Evolutionary conservation across 2,329 filamentous ascomycete genomes (phyloP).

Genomic region (Fusarium sp.): DNA sequence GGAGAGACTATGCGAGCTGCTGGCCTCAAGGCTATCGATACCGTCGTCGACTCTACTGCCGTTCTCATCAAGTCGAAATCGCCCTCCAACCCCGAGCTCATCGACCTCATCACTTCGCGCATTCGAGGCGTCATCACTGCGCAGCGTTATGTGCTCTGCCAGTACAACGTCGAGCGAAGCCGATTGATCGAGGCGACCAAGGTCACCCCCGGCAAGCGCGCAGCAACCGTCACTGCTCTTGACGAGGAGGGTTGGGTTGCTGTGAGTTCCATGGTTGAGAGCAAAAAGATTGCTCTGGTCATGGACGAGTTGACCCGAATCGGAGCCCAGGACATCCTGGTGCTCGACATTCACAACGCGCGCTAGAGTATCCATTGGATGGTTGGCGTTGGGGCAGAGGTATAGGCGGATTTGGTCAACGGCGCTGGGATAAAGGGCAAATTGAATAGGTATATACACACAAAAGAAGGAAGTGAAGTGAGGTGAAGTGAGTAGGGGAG

Average conservation of each 20-base stretch:
- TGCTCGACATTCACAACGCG: slow-evolving; percentile 87
- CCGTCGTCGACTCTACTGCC: slow-evolving; percentile 87
- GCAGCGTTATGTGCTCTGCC: slow-evolving; percentile 92
- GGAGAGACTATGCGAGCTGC: slow-evolving; percentile 98
- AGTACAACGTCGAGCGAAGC: slow-evolving; percentile 88
- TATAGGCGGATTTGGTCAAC: slow-evolving; percentile 29
- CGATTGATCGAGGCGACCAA: slow-evolving; percentile 74
- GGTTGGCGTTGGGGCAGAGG: slow-evolving; percentile 22
- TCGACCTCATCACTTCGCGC: slow-evolving; percentile 85
- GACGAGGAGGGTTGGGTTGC: slow-evolving; percentile 94
- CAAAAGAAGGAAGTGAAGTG: slow-evolving; percentile 1
- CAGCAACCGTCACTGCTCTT: slow-evolving; percentile 89
- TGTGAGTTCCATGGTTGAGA: slow-evolving; percentile 93
- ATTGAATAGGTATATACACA: slow-evolving; percentile 19
- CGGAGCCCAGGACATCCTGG: slow-evolving; percentile 86
- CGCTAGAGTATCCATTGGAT: slow-evolving; percentile 50
- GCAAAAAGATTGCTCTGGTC: slow-evolving; percentile 82
- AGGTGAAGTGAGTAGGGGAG: slow-evolving; percentile 1
- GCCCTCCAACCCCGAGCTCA: slow-evolving; percentile 81
- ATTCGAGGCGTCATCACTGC: slow-evolving; percentile 96
- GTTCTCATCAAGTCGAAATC: slow-evolving; percentile 92
- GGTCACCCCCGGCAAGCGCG: slow-evolving; percentile 93
- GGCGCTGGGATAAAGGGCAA: slow-evolving; percentile 33
- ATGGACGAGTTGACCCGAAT: slow-evolving; percentile 86
- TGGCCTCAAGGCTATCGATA: slow-evolving; percentile 92